Percentiles rank a stretch among this genome's conserved stretches.
phyloP scores from a whole-genome alignment of 169 alveolate genomes.

The Plasmodium vinckei region DNA sequence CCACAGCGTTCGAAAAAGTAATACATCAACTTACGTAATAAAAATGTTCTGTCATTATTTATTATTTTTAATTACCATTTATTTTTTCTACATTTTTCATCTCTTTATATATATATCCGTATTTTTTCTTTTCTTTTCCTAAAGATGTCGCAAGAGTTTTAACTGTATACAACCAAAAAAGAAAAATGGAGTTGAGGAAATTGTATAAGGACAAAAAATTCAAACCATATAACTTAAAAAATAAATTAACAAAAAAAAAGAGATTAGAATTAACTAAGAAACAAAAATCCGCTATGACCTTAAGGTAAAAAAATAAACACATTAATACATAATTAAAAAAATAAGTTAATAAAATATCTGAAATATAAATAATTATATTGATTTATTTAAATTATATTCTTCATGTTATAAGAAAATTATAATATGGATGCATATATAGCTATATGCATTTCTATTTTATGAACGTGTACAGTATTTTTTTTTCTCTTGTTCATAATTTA shows the following conservation, averaged over 20 bases:
- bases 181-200: conserved; percentile 86
- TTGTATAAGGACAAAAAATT: conserved; percentile 87
- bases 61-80: background rate
- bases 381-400: background rate
- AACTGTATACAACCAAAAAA: conserved; percentile 93
- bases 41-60: background rate
- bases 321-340: background rate
- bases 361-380: background rate
- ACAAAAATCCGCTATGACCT: conserved; percentile 88
- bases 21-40: background rate
- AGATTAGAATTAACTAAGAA: conserved; percentile 90
- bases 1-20: conserved; percentile 88
- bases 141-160: conserved; percentile 92
- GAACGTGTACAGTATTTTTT: background rate
- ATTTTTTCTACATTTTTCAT: background rate
- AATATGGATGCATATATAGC: background rate
- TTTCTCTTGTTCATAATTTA: background rate
- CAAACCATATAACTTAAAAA: conserved; percentile 91
- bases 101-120: background rate
- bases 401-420: background rate
- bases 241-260: conserved; percentile 91
- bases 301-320: conserved; percentile 76
- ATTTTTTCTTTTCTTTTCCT: background rate
- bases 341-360: conserved; percentile 2
- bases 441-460: background rate